phyloP scores from a whole-genome alignment of 805 yeast species.

The Barnettozyma vustinii region DNA sequence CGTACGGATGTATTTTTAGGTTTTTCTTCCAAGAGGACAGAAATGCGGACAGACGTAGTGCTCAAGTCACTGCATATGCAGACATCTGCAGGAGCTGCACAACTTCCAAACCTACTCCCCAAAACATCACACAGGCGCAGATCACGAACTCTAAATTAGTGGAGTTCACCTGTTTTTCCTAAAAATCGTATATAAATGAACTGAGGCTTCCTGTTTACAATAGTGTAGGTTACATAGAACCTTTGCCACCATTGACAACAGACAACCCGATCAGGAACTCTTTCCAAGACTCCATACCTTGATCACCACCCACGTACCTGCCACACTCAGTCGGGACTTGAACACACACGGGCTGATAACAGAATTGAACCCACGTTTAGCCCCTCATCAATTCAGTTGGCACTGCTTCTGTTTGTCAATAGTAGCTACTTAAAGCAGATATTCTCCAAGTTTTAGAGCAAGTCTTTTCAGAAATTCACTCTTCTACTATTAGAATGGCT shows the following conservation, averaged over 20 bases:
- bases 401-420: not conserved
- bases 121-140: not conserved
- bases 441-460: not conserved
- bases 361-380: not conserved
- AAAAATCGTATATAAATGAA: not conserved
- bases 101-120: not conserved
- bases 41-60: not conserved
- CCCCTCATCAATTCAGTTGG: not conserved
- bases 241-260: not conserved
- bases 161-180: not conserved
- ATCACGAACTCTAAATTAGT: not conserved
- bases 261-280: not conserved
- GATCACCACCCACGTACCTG: not conserved
- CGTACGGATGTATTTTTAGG: not conserved
- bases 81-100: not conserved
- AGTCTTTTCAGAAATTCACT: not conserved
- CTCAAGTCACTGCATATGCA: slow-evolving; percentile 1
- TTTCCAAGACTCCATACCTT: not conserved
- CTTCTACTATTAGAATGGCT: not conserved
- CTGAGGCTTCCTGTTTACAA: not conserved
- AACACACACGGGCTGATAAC: not conserved
- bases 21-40: not conserved
- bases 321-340: not conserved
- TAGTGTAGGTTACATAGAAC: too few species aligned
- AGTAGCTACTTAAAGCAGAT: not conserved